Conservation (phyloP, 768 basidiomycete species). For the Boletus reticulatus region DNA sequence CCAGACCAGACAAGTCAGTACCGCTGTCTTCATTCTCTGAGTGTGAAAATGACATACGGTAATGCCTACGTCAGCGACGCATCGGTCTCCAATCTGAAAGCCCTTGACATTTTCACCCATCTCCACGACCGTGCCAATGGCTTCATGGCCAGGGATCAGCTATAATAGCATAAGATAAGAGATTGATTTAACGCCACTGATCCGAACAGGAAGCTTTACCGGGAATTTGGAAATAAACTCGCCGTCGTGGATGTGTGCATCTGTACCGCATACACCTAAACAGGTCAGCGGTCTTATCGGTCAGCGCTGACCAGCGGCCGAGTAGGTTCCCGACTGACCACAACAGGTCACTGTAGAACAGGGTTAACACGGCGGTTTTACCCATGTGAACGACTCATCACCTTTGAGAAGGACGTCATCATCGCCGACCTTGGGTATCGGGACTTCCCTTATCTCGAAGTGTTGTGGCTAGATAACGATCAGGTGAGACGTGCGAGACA, state of each 20-base stretch:
- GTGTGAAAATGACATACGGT: conserved; percentile 44
- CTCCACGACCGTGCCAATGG: conserved; percentile 69
- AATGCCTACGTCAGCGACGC: conserved; percentile 77
- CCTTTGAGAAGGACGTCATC: conserved; percentile 79
- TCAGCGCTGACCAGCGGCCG: background rate
- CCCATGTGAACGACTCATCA: conserved; percentile 19
- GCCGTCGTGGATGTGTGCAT: conserved; percentile 62
- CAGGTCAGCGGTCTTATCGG: background rate
- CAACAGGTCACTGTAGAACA: conserved; percentile 39
- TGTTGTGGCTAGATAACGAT: conserved; percentile 49
- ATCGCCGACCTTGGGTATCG: conserved; percentile 61
- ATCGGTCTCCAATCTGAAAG: conserved; percentile 75
- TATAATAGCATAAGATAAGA: conserved; percentile 24
- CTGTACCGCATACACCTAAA: conserved; percentile 57
- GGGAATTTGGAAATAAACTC: conserved; percentile 69
- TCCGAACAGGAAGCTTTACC: conserved; percentile 18
- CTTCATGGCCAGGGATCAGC: conserved; percentile 75
- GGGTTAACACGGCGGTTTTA: conserved; percentile 1
- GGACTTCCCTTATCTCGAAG: conserved; percentile 66
- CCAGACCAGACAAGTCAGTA: background rate
- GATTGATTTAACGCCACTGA: conserved; percentile 18
- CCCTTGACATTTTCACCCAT: conserved; percentile 79
- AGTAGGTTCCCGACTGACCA: conserved; percentile 29
- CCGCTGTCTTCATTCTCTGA: background rate
- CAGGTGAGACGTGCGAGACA: conserved; percentile 8